Percentiles rank a stretch among this genome's conserved stretches.
Conservation (phyloP, 2,329 filamentous ascomycete genomes). For the Phoma sp. region DNA sequence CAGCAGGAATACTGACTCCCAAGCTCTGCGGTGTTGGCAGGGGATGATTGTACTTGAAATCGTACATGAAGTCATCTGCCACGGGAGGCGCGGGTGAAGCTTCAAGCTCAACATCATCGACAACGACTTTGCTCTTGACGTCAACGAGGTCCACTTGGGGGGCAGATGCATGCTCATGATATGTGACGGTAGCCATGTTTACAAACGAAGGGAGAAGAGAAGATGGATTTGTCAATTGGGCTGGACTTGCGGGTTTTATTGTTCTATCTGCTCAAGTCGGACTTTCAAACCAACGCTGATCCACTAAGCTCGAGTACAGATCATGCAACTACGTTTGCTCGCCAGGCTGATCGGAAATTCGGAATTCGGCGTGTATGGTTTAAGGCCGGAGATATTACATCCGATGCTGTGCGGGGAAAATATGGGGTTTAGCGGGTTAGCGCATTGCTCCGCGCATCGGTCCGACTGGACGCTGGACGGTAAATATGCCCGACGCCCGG, state of each 20-base stretch:
- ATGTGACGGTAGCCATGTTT: neutral
- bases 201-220: neutral
- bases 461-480: too few species aligned
- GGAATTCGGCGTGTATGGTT: too few species aligned
- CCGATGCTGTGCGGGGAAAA: too few species aligned
- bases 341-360: too few species aligned
- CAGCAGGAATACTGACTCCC: conserved; percentile 14
- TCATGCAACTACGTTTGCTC: too few species aligned
- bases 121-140: conserved; percentile 1
- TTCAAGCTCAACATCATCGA: conserved; percentile 5
- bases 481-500: neutral
- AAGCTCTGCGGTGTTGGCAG: conserved; percentile 36
- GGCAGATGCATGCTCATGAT: neutral
- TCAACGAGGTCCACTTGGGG: neutral
- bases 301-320: too few species aligned
- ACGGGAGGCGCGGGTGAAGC: conserved; percentile 30
- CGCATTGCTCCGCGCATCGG: too few species aligned
- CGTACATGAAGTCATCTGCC: conserved; percentile 52
- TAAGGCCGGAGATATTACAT: too few species aligned
- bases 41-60: conserved; percentile 51
- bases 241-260: neutral
- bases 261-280: too few species aligned
- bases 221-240: neutral
- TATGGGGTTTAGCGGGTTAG: too few species aligned
- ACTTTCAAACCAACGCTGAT: too few species aligned